Percentiles rank a stretch among this genome's conserved stretches.
These are phyloP conservation scores for Chytriomyces sp. DNA, from an alignment of 192 early-diverging fungal genomes.

Conservation along the genomic window DNA sequence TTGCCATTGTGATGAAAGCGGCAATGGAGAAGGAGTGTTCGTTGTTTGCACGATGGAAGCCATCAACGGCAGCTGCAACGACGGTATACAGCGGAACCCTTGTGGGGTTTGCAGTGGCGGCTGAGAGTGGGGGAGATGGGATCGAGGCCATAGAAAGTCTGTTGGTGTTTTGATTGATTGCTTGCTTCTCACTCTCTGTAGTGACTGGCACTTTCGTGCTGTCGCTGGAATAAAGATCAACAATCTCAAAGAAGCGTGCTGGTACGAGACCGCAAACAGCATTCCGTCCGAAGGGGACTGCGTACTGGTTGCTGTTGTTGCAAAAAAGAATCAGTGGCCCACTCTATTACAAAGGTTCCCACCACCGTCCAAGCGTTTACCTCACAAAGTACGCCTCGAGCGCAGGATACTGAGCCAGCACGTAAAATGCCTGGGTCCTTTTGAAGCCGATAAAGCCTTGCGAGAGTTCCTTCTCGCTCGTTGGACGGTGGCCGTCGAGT, in stretches of 20 bases:
- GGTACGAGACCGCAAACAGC: slow-evolving; percentile 30
- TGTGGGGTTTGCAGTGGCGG: background rate
- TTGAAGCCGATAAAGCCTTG: slow-evolving; percentile 33
- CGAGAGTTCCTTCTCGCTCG: slow-evolving; percentile 4
- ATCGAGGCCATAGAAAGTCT: background rate
- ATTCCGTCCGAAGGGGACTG: slow-evolving; percentile 31
- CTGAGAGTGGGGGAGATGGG: background rate
- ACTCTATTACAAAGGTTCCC: no score
- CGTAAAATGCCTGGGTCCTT: slow-evolving; percentile 29
- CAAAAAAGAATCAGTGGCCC: background rate
- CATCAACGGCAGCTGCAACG: background rate
- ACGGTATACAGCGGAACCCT: background rate
- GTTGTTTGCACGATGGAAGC: background rate
- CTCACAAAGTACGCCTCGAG: slow-evolving; percentile 37
- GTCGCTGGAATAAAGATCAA: slow-evolving; percentile 29
- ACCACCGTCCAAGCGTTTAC: slow-evolving; percentile 1
- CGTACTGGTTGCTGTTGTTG: slow-evolving; percentile 35
- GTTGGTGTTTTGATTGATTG: background rate
- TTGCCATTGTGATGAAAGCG: background rate
- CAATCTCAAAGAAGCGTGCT: slow-evolving; percentile 16
- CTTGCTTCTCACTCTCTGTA: background rate
- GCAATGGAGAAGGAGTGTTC: background rate
- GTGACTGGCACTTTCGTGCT: slow-evolving; percentile 29
- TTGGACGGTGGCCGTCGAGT: slow-evolving; percentile 8
- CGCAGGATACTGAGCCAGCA: slow-evolving; percentile 28